A percentile compares a stretch with the other conserved stretches of the same genome.
Evolutionary conservation across 73 alveolate species (phyloP).

Genomic region (Stentor coeruleus): DNA sequence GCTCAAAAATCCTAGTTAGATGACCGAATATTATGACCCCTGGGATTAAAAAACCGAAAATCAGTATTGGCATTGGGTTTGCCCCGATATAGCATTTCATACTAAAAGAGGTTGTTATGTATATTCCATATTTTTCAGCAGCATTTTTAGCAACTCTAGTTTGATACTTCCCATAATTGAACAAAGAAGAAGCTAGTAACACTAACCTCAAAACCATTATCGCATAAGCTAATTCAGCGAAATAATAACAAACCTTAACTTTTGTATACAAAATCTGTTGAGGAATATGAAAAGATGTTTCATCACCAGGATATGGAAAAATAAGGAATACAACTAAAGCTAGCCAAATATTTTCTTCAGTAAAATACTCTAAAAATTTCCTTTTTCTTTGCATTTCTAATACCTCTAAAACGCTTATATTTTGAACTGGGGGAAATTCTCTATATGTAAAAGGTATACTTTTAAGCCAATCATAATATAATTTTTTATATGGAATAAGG

Average conservation of each 20-base stretch:
- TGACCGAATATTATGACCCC: neutral
- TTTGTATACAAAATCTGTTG: neutral
- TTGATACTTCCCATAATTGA: constrained; percentile 8
- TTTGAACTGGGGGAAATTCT: neutral
- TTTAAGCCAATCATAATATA: neutral
- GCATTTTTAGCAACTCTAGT: neutral
- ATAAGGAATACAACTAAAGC: neutral
- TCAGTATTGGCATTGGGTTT: constrained; percentile 13
- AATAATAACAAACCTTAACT: neutral
- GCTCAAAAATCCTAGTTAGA: neutral
- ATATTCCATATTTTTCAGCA: neutral
- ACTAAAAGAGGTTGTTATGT: neutral
- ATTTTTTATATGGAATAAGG: neutral
- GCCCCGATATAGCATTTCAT: neutral
- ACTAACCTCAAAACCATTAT: neutral
- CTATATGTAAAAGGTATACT: neutral
- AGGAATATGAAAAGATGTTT: neutral
- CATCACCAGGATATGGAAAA: neutral
- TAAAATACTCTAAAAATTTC: neutral
- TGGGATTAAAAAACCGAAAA: constrained; percentile 6
- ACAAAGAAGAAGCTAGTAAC: neutral
- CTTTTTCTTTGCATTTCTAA: neutral
- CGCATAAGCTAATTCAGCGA: constrained; percentile 12
- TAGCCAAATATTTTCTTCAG: neutral
- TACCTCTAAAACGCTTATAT: neutral